A percentile compares a stretch with the other conserved stretches of the same genome.
Evolutionary conservation across 1,284 basidiomycete genomes (phyloP).

Genomic region (Bothia castanella): DNA sequence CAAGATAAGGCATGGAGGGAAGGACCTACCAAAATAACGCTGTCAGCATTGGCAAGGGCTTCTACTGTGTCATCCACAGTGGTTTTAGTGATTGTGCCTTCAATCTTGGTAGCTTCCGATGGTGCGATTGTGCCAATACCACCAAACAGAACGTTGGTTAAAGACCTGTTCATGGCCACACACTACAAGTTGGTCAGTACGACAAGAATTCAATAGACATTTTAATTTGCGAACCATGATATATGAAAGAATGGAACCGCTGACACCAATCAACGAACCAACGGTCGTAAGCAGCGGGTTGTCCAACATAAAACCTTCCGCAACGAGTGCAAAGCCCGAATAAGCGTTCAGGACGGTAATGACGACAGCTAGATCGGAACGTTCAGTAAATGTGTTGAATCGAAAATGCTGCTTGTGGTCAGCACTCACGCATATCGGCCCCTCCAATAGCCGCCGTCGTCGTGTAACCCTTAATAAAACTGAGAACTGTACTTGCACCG

Average conservation of each 20-base stretch:
- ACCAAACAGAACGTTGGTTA: slow-evolving; percentile 76
- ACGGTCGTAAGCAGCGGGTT: slow-evolving; percentile 78
- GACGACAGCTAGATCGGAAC: slow-evolving; percentile 60
- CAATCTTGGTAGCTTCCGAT: slow-evolving; percentile 65
- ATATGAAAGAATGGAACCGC: slow-evolving; percentile 84
- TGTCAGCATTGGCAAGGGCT: slow-evolving; percentile 71
- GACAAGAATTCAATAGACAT: slow-evolving; percentile 6
- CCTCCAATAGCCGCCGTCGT: slow-evolving; percentile 84
- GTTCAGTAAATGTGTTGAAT: background rate
- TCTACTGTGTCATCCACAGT: slow-evolving; percentile 77
- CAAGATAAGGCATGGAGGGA: background rate
- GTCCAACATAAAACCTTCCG: slow-evolving; percentile 86
- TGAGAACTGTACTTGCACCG: slow-evolving; percentile 65
- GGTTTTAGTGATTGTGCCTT: slow-evolving; percentile 74
- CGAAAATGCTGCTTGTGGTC: background rate
- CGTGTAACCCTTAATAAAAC: slow-evolving; percentile 80
- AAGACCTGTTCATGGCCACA: slow-evolving; percentile 82
- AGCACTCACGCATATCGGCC: slow-evolving; percentile 80
- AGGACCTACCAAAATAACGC: slow-evolving; percentile 65
- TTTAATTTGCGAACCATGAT: slow-evolving; percentile 64
- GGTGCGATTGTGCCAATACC: slow-evolving; percentile 62
- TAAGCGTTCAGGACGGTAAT: slow-evolving; percentile 87
- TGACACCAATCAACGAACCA: slow-evolving; percentile 80
- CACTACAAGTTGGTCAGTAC: slow-evolving; percentile 49
- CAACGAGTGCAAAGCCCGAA: slow-evolving; percentile 89